phyloP scores from a whole-genome alignment of 2,329 filamentous ascomycete species.

The Penicillium sp. region DNA sequence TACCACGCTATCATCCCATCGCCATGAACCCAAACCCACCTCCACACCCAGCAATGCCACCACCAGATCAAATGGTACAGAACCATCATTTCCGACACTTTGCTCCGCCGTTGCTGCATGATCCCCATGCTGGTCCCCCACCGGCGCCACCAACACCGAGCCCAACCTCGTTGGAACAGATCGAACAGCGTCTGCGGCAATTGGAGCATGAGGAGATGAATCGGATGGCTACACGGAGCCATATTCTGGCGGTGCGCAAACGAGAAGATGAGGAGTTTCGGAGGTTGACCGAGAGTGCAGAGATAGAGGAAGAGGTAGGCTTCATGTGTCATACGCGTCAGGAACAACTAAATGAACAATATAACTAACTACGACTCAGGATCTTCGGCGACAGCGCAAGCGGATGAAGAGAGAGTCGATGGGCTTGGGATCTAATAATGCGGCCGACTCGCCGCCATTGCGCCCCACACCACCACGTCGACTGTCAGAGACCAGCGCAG shows the following conservation, averaged over 20 bases:
- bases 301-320: constrained; percentile 43
- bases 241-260: constrained; percentile 38
- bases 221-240: constrained; percentile 38
- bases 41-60: constrained; percentile 31
- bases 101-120: constrained; percentile 31
- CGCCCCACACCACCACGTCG: constrained; percentile 40
- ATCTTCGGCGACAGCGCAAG: constrained; percentile 41
- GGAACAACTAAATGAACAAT: neutral
- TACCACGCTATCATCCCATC: constrained; percentile 42
- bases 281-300: constrained; percentile 40
- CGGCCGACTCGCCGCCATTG: constrained; percentile 37
- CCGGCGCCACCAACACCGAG: constrained; percentile 23
- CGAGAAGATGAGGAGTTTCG: constrained; percentile 44
- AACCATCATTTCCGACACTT: constrained; percentile 35
- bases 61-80: constrained; percentile 34
- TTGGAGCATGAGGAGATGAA: constrained; percentile 42
- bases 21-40: constrained; percentile 41
- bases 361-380: constrained; percentile 22
- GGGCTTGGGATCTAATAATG: constrained; percentile 37
- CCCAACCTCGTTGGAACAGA: constrained; percentile 36
- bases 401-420: constrained; percentile 42
- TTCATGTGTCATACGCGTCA: neutral
- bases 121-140: constrained; percentile 24
- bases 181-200: constrained; percentile 39
- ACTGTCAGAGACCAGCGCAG: constrained; percentile 42